Evolutionary conservation across 1,284 basidiomycete genomes (phyloP).

Genomic region (Cryptococcus sp.): DNA sequence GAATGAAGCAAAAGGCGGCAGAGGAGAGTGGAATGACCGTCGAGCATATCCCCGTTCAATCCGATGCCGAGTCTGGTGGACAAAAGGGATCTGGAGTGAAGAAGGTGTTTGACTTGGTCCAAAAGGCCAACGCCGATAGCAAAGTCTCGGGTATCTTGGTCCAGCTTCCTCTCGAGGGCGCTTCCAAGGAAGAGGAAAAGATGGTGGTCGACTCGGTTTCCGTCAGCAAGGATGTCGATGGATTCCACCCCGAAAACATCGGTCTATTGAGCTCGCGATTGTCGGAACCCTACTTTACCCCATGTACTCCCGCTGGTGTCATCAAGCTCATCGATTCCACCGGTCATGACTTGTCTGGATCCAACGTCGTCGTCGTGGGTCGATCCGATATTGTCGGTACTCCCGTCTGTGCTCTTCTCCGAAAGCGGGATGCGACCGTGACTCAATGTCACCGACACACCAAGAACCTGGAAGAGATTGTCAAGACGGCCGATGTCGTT

Average conservation of each 20-base stretch:
- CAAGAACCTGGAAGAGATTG: constrained; percentile 70
- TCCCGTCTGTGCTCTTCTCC: constrained; percentile 85
- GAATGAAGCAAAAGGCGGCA: constrained; percentile 96
- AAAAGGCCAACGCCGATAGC: constrained; percentile 78
- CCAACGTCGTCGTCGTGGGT: constrained; percentile 87
- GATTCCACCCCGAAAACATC: constrained; percentile 99
- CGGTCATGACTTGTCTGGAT: constrained; percentile 66
- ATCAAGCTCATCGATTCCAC: constrained; percentile 85
- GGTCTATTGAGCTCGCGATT: constrained; percentile 90
- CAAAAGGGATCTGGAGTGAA: constrained; percentile 52
- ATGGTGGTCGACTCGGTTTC: constrained; percentile 90
- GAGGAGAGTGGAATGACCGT: constrained; percentile 90
- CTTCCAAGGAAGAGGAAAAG: constrained; percentile 79
- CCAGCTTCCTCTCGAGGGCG: constrained; percentile 90
- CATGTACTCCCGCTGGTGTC: constrained; percentile 93
- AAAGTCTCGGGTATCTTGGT: constrained; percentile 86
- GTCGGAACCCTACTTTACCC: constrained; percentile 82
- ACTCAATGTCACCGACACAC: constrained; percentile 96
- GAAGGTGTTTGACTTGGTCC: constrained; percentile 72
- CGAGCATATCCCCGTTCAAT: constrained; percentile 72
- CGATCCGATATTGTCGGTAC: constrained; percentile 98
- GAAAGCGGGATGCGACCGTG: constrained; percentile 89
- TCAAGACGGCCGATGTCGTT: constrained; percentile 84
- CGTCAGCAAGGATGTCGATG: constrained; percentile 95
- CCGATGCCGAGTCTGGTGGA: constrained; percentile 55